A percentile compares a stretch with the other conserved stretches of the same genome.
Conservation (phyloP, 2,329 filamentous ascomycete genomes). For the Scopulariopsis brevicaulis region DNA sequence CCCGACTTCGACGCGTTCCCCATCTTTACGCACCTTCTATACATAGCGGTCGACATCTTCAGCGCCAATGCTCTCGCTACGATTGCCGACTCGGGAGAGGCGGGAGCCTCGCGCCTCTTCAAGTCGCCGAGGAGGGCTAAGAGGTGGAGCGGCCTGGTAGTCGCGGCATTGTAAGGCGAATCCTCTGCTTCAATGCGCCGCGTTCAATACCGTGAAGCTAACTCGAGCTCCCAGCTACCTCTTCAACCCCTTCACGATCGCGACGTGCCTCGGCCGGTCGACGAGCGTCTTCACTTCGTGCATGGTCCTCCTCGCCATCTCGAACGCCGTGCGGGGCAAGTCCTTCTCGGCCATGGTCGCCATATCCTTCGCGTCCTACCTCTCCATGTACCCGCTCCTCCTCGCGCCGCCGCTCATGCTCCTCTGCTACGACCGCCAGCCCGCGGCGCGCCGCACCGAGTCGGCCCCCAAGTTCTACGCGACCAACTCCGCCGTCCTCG, state of each 20-base stretch:
- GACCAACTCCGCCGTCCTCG: constrained; percentile 40
- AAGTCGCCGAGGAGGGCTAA: constrained; percentile 67
- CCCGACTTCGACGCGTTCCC: constrained; percentile 57
- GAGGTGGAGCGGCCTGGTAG: constrained; percentile 60
- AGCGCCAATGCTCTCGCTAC: constrained; percentile 68
- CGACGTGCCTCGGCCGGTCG: constrained; percentile 80
- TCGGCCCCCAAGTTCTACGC: constrained; percentile 38
- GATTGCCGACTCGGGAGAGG: constrained; percentile 74
- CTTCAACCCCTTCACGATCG: constrained; percentile 89
- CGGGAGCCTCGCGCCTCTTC: constrained; percentile 62
- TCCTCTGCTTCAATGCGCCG: neutral
- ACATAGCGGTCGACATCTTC: constrained; percentile 68
- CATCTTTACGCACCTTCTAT: constrained; percentile 68
- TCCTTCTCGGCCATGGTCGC: constrained; percentile 71
- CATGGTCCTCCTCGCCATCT: constrained; percentile 73
- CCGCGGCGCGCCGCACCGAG: constrained; percentile 17
- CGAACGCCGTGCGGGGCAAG: constrained; percentile 66
- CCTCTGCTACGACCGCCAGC: constrained; percentile 62
- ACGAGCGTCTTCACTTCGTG: constrained; percentile 83
- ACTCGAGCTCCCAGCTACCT: constrained; percentile 51
- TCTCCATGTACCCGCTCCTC: constrained; percentile 84
- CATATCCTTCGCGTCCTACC: constrained; percentile 76
- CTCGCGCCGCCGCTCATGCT: constrained; percentile 74
- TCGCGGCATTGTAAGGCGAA: constrained; percentile 62
- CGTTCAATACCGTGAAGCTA: neutral